Conservation (phyloP, 2,329 filamentous ascomycete species). For the Coniella lustricola region DNA sequence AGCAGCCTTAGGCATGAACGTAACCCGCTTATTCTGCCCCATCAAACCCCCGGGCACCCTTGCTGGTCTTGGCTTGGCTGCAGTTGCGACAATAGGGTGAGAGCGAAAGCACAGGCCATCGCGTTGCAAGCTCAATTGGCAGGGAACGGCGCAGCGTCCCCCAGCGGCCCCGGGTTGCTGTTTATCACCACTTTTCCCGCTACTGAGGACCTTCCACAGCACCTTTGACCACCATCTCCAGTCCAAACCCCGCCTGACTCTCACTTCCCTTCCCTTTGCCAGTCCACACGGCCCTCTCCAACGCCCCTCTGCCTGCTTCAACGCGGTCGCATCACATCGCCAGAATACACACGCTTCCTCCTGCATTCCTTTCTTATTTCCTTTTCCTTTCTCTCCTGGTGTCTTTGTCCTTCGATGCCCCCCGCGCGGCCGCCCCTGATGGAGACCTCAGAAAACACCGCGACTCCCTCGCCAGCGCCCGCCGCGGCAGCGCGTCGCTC, state of each 20-base stretch:
- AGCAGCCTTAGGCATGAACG: slow-evolving; percentile 12
- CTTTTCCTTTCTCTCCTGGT: neutral
- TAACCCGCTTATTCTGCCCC: no score
- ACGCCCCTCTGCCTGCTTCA: neutral
- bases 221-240: neutral
- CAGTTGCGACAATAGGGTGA: no score
- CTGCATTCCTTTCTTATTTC: slow-evolving; percentile 18
- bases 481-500: slow-evolving; percentile 54
- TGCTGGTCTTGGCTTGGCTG: no score
- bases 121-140: slow-evolving; percentile 12
- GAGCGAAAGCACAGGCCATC: slow-evolving; percentile 13
- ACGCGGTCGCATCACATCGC: neutral
- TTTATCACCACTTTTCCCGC: slow-evolving; percentile 14
- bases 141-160: slow-evolving; percentile 1
- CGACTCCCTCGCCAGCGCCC: slow-evolving; percentile 44
- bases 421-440: slow-evolving; percentile 39
- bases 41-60: no score
- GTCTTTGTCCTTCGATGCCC: slow-evolving; percentile 27
- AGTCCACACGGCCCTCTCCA: neutral
- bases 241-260: neutral
- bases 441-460: slow-evolving; percentile 49
- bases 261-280: neutral
- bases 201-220: neutral
- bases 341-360: slow-evolving; percentile 17
- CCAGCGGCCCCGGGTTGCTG: neutral